Conservation (phyloP, 257 asterid species). For the Agastache rugosa region DNA sequence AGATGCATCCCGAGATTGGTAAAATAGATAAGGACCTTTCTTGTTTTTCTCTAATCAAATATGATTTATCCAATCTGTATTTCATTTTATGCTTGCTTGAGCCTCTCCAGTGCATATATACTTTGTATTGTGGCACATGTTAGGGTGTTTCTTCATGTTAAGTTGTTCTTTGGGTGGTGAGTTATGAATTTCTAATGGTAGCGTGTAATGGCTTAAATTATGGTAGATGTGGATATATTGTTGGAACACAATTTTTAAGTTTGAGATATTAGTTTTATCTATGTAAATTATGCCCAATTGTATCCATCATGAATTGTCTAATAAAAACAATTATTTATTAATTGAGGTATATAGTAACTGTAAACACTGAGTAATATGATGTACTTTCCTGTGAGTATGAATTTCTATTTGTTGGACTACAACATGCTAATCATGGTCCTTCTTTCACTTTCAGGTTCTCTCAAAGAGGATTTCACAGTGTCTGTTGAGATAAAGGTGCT, state of each 20-base stretch:
- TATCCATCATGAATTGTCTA: conserved; percentile 12
- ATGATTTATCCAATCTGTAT: not conserved
- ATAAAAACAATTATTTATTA: not conserved
- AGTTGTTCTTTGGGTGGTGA: conserved; percentile 20
- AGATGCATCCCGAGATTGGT: conserved; percentile 26
- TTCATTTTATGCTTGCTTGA: conserved; percentile 28
- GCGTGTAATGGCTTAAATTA: not conserved
- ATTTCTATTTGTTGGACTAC: conserved; percentile 19
- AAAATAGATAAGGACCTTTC: conserved; percentile 8
- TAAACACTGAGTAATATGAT: conserved; percentile 18
- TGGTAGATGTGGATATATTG: conserved; percentile 9
- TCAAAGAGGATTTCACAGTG: conserved; percentile 59
- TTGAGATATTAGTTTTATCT: conserved; percentile 12
- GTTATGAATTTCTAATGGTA: conserved; percentile 1
- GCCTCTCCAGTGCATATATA: conserved; percentile 31
- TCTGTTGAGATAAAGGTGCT: conserved; percentile 92
- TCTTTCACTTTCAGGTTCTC: conserved; percentile 53
- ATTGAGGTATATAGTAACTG: conserved; percentile 14
- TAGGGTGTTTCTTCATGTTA: not conserved
- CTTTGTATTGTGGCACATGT: conserved; percentile 16
- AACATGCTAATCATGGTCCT: conserved; percentile 32
- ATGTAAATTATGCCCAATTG: conserved; percentile 6
- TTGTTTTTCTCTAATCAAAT: conserved; percentile 24
- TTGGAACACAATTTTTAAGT: not conserved
- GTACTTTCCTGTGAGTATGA: conserved; percentile 16